These are phyloP conservation scores for Ochetophila trinervis DNA, from an alignment of 306 rosid species.

Conservation along the genomic window DNA sequence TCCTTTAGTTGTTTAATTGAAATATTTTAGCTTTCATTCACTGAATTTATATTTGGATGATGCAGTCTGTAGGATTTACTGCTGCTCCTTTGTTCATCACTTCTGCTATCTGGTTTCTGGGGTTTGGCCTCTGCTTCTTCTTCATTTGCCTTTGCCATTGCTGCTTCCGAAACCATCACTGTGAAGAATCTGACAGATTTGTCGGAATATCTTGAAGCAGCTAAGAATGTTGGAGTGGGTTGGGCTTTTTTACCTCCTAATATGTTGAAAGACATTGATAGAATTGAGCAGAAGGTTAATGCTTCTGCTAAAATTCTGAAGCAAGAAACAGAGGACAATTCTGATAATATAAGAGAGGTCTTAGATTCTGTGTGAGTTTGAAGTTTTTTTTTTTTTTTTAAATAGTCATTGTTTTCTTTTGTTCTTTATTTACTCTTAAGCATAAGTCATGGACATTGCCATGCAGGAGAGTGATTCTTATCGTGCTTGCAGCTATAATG, in stretches of 20 bases:
- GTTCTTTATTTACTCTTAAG: not conserved
- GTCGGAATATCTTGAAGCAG: constrained; percentile 58
- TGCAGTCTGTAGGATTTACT: constrained; percentile 67
- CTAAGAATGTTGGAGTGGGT: constrained; percentile 59
- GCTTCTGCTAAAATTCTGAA: constrained; percentile 50
- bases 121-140: constrained; percentile 29
- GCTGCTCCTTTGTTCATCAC: constrained; percentile 56
- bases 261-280: constrained; percentile 49
- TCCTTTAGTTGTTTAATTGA: no score
- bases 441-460: not conserved
- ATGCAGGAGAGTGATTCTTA: constrained; percentile 68
- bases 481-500: constrained; percentile 63
- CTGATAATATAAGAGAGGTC: constrained; percentile 47
- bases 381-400: no score
- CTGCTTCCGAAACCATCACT: constrained; percentile 15
- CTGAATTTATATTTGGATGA: not conserved
- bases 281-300: constrained; percentile 42
- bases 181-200: constrained; percentile 54
- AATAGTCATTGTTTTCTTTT: not conserved
- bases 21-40: no score
- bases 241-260: constrained; percentile 52
- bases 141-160: constrained; percentile 36
- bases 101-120: constrained; percentile 61
- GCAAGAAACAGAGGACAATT: constrained; percentile 43
- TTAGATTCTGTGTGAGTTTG: constrained; percentile 52